Evolutionary conservation across 1,284 basidiomycete species (phyloP).

Genomic region (Rhizoctonia solani): DNA sequence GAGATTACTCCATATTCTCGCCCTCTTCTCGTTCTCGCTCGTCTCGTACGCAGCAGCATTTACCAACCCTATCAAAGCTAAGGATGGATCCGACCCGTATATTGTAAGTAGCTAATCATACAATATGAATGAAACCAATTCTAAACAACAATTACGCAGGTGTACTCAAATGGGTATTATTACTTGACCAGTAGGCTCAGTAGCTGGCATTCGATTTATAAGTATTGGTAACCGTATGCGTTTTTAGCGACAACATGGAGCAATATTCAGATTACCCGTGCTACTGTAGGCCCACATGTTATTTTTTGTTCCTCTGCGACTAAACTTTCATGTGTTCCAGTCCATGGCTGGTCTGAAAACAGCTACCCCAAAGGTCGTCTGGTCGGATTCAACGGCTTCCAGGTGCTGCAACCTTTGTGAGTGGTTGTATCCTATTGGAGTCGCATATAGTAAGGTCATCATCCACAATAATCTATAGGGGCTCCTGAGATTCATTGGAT

Average conservation of each 20-base stretch:
- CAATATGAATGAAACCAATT: not conserved
- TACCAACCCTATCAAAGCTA: slow-evolving; percentile 42
- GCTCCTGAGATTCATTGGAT: slow-evolving; percentile 34
- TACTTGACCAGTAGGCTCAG: slow-evolving; percentile 34
- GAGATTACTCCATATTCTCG: not conserved
- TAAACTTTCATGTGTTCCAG: not conserved
- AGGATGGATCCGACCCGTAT: slow-evolving; percentile 49
- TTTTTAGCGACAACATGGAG: slow-evolving; percentile 49
- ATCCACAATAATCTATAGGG: not conserved
- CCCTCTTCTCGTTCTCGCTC: slow-evolving; percentile 3
- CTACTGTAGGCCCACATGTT: slow-evolving; percentile 39
- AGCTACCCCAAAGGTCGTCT: slow-evolving; percentile 47
- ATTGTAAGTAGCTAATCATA: slow-evolving; percentile 40
- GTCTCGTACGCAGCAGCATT: slow-evolving; percentile 4
- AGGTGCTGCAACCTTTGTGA: slow-evolving; percentile 50
- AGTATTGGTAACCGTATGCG: not conserved
- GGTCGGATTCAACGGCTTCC: slow-evolving; percentile 47
- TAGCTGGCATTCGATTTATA: not conserved
- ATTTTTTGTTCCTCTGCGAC: not conserved
- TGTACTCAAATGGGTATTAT: slow-evolving; percentile 48
- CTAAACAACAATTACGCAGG: slow-evolving; percentile 34
- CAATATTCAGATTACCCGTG: slow-evolving; percentile 49
- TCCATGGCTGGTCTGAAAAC: slow-evolving; percentile 49
- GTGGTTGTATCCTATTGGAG: not conserved
- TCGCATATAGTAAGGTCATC: no score